These are phyloP conservation scores for Tulasnella sp. DNA, from an alignment of 768 basidiomycete species.

Conservation along the genomic window DNA sequence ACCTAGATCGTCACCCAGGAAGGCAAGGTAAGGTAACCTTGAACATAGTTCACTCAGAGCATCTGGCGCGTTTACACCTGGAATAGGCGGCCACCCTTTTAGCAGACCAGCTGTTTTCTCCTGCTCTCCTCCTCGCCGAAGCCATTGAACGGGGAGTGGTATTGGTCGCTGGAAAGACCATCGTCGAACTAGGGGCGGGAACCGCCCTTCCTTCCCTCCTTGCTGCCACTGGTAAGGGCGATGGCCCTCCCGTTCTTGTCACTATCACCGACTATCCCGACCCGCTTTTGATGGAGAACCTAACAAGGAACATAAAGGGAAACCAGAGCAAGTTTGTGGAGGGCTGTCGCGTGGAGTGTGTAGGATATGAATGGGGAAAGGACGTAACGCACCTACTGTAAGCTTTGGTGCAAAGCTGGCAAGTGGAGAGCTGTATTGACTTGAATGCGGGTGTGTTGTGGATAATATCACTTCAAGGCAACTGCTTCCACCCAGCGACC, in stretches of 20 bases:
- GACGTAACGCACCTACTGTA: constrained; percentile 50
- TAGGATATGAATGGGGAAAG: constrained; percentile 64
- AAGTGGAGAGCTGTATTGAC: neutral
- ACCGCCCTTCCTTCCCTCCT: constrained; percentile 65
- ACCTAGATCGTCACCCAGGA: neutral
- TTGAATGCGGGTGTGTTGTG: neutral
- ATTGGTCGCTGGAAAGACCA: constrained; percentile 37
- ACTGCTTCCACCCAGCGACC: neutral
- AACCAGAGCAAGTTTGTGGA: constrained; percentile 44
- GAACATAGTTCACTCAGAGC: neutral
- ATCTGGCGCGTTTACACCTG: neutral
- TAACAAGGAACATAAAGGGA: constrained; percentile 52
- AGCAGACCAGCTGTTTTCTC: constrained; percentile 71
- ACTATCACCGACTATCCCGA: constrained; percentile 71
- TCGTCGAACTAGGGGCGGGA: constrained; percentile 67
- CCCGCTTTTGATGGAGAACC: constrained; percentile 54
- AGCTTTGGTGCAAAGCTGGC: constrained; percentile 34
- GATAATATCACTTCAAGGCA: neutral
- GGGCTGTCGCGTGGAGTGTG: constrained; percentile 46
- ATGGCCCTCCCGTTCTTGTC: constrained; percentile 46
- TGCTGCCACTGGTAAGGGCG: constrained; percentile 38
- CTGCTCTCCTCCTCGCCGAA: constrained; percentile 62
- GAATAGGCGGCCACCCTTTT: constrained; percentile 64
- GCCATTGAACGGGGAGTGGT: constrained; percentile 57
- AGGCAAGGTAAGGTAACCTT: constrained; percentile 10